Conservation (phyloP, 192 early-diverging fungal genomes). For the Thoreauomyces humboldtii region DNA sequence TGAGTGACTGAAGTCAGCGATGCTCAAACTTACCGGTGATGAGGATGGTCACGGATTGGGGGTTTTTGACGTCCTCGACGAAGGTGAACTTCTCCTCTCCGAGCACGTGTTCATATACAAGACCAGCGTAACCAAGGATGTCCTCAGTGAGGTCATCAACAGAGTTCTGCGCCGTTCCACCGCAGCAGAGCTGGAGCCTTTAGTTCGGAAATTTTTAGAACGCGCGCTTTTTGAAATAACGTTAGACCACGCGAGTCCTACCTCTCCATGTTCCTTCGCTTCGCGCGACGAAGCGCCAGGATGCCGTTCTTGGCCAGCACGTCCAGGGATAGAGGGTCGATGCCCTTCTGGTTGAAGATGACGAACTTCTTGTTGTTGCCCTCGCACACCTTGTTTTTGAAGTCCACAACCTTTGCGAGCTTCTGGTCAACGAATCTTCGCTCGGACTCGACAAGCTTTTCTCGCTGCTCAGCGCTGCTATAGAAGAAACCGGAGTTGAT, state of each 20-base stretch:
- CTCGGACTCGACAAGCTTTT: conserved; percentile 97
- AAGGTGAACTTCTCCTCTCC: conserved; percentile 99
- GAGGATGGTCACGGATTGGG: conserved; percentile 84
- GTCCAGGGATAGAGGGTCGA: conserved; percentile 96
- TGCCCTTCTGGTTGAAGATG: conserved; percentile 98
- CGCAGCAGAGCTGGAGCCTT: conserved; percentile 89
- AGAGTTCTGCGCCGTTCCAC: conserved; percentile 95
- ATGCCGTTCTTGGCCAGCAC: conserved; percentile 94
- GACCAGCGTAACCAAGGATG: conserved; percentile 86
- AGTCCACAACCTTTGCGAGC: conserved; percentile 90
- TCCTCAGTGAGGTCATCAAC: conserved; percentile 89
- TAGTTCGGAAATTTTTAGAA: neutral
- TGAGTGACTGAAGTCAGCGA: too few species aligned
- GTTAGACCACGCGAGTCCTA: too few species aligned
- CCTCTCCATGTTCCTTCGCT: conserved; percentile 99
- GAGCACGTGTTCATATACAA: conserved; percentile 93
- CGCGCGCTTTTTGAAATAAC: neutral
- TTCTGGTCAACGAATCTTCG: conserved; percentile 93
- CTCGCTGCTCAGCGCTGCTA: conserved; percentile 94
- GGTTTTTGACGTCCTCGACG: conserved; percentile 91
- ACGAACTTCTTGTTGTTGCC: conserved; percentile 87
- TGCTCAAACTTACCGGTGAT: conserved; percentile 68
- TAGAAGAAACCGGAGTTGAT: conserved; percentile 99
- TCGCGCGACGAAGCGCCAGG: conserved; percentile 91
- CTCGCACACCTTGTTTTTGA: conserved; percentile 94